Evolutionary conservation across 768 basidiomycete genomes (phyloP).

Genomic region (Leccinum disarticulatum): DNA sequence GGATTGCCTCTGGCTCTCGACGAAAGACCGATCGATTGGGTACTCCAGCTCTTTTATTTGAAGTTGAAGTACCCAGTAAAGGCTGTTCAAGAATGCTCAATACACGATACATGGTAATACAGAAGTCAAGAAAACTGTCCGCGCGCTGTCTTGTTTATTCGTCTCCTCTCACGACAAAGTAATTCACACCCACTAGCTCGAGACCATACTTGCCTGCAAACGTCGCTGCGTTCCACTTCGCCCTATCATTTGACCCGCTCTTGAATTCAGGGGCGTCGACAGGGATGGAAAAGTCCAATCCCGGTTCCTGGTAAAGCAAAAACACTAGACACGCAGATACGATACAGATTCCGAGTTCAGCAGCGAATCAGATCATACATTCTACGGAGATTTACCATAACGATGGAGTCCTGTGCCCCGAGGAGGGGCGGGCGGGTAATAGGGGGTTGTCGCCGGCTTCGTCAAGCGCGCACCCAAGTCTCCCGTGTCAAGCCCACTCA

Average conservation of each 20-base stretch:
- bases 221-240: slow-evolving; percentile 52
- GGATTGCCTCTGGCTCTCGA: too few species aligned
- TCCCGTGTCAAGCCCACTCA: slow-evolving; percentile 31
- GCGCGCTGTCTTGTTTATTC: slow-evolving; percentile 2
- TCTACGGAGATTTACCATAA: slow-evolving; percentile 43
- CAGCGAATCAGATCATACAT: neutral
- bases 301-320: slow-evolving; percentile 61
- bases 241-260: slow-evolving; percentile 43
- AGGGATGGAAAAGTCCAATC: slow-evolving; percentile 40
- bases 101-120: neutral
- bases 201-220: slow-evolving; percentile 54
- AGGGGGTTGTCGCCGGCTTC: slow-evolving; percentile 51
- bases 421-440: slow-evolving; percentile 55
- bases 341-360: neutral
- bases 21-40: neutral
- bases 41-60: too few species aligned
- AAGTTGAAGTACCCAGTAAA: too few species aligned
- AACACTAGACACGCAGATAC: slow-evolving; percentile 40
- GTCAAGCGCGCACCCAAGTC: slow-evolving; percentile 42
- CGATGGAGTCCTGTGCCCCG: slow-evolving; percentile 55
- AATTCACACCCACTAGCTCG: slow-evolving; percentile 59
- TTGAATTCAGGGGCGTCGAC: slow-evolving; percentile 46
- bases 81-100: neutral
- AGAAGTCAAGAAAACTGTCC: neutral
- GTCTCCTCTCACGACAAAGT: slow-evolving; percentile 42